Evolutionary conservation across 768 basidiomycete species (phyloP), one percentile per base, ranked within the genome.

Genomic region (Tulasnella calospora): DNA sequence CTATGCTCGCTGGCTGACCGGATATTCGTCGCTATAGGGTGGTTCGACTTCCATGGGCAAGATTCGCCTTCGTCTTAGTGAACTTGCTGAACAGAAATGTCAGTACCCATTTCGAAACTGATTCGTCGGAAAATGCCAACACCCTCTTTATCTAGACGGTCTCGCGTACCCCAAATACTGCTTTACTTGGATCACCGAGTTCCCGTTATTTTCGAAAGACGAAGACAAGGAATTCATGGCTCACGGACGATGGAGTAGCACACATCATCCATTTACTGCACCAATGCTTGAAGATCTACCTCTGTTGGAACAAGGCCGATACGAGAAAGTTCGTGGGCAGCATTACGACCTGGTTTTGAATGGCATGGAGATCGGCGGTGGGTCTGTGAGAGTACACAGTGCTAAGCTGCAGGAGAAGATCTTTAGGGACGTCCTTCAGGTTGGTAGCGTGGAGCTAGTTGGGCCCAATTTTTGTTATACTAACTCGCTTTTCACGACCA

Each of bases 331-430:
- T 81, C 91, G 96, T 75, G 96, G 95, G 23, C 96, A 98, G 83
- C 96, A 98, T 84, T 98, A 98, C 82, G 96, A 98, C 86, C 90
- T 98, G 61, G 95, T 98, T 38, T 84, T 98, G 80, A 95, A 98
- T 84, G 96, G 96, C 8, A 89, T 92, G 78, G 96, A 98, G 86
- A 93, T 98, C 80, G 96, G 95, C 10, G 96, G 96, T 36, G 96
- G 96, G 36, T 95, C 93, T 55, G 96, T 98, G 79, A 90, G 96
- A 82, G 89, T 98, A 33, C 96, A 98, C 82, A 95, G 97, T 84
- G 90, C 93, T 9, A 84, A 82, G 69, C 91, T 98, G 90, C 96
- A 98, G 83, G 92, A 96, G 80, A 87, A 91, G 84, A 90, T 97
- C 80, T 92, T 97, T 84, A 83, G 84, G 72, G 83, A 93, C 69